These are phyloP conservation scores for Penicilliopsis zonata DNA, from an alignment of 495 filamentous ascomycete genomes.

Conservation along the genomic window DNA sequence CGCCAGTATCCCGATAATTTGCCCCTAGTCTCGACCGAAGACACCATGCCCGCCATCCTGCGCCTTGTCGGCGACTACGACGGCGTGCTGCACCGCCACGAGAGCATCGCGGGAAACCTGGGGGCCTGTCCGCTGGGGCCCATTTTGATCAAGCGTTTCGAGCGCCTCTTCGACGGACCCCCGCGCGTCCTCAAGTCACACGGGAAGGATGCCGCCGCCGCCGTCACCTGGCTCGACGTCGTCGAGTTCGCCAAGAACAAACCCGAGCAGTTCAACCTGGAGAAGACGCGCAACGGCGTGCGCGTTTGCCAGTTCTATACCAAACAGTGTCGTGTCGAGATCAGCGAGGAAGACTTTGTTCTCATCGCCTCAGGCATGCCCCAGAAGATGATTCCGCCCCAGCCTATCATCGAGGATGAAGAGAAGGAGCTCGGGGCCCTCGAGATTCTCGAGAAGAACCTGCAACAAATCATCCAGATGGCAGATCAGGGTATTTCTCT, in stretches of 20 bases:
- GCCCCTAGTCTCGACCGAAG: constrained; percentile 46
- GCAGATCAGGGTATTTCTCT: constrained; percentile 81
- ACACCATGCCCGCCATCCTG: constrained; percentile 49
- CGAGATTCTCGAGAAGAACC: constrained; percentile 67
- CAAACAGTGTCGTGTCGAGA: constrained; percentile 71
- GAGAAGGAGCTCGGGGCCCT: constrained; percentile 72
- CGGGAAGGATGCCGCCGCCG: constrained; percentile 47
- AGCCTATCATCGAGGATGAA: constrained; percentile 77
- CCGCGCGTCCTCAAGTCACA: constrained; percentile 56
- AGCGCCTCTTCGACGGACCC: constrained; percentile 71
- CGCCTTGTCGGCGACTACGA: constrained; percentile 66
- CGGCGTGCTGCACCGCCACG: constrained; percentile 70
- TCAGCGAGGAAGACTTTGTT: constrained; percentile 76
- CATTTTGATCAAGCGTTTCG: constrained; percentile 73
- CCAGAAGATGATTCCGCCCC: constrained; percentile 72
- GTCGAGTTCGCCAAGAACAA: constrained; percentile 74
- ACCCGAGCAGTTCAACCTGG: constrained; percentile 66
- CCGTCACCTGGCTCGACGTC: constrained; percentile 71
- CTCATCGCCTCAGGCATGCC: constrained; percentile 70
- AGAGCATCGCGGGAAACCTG: constrained; percentile 74
- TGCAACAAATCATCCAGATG: constrained; percentile 61
- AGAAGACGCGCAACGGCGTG: constrained; percentile 51
- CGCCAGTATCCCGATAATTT: constrained; percentile 50
- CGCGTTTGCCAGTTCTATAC: constrained; percentile 70
- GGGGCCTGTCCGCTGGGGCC: constrained; percentile 74